Evolutionary conservation across 768 basidiomycete species (phyloP).

Genomic region (Lentinula sp.): DNA sequence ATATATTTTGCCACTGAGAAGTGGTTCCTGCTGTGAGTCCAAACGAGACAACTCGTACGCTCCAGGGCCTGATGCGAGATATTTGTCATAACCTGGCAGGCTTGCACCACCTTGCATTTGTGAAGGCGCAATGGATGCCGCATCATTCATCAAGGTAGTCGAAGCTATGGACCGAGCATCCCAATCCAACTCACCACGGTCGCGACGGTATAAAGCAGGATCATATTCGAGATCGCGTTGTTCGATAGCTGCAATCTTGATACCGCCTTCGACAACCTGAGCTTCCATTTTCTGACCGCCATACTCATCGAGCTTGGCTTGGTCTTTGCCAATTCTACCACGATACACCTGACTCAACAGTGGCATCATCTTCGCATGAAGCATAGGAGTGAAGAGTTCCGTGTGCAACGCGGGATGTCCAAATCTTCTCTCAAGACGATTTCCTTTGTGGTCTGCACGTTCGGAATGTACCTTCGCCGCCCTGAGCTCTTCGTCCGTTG

Average conservation of each 20-base stretch:
- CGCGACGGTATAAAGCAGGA: conserved; percentile 69
- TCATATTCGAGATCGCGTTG: conserved; percentile 82
- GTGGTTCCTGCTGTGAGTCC: conserved; percentile 55
- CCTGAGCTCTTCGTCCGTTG: conserved; percentile 71
- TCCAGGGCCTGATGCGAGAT: conserved; percentile 44
- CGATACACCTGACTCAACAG: conserved; percentile 70
- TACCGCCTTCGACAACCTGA: conserved; percentile 67
- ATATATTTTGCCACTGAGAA: conserved; percentile 36
- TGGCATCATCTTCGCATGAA: conserved; percentile 82
- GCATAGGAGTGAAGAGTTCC: conserved; percentile 85
- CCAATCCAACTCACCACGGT: conserved; percentile 86
- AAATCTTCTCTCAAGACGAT: conserved; percentile 85
- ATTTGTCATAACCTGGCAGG: conserved; percentile 48
- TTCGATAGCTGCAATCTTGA: conserved; percentile 78
- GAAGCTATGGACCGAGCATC: conserved; percentile 74
- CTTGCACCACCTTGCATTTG: conserved; percentile 27
- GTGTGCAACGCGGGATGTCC: conserved; percentile 88
- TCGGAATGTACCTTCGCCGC: conserved; percentile 73
- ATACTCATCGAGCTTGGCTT: conserved; percentile 69
- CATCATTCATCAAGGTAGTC: conserved; percentile 42
- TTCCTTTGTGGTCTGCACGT: conserved; percentile 62
- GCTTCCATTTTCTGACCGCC: conserved; percentile 75
- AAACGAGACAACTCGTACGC: conserved; percentile 50
- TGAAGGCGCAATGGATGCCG: conserved; percentile 32
- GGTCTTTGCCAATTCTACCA: conserved; percentile 60